These are phyloP conservation scores for Stephania japonica DNA, from an alignment of 164 flowering plant genomes.

Conservation along the genomic window DNA sequence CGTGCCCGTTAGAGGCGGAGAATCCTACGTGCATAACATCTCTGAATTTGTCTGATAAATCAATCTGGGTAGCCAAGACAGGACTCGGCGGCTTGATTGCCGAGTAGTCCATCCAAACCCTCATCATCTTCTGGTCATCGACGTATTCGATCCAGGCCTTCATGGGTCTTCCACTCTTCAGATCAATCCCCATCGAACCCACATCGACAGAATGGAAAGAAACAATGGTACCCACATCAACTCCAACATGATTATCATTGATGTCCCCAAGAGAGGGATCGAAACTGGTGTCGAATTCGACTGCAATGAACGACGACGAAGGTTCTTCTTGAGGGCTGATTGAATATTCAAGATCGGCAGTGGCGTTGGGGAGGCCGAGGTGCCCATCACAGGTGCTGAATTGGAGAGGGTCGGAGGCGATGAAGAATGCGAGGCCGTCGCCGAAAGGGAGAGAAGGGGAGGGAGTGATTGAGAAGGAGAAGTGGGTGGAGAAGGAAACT, in stretches of 20 bases:
- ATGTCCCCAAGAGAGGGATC: conserved; percentile 44
- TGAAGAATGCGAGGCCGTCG: conserved; percentile 59
- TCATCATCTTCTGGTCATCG: conserved; percentile 29
- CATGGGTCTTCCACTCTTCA: conserved; percentile 39
- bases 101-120: conserved; percentile 43
- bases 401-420: conserved; percentile 35
- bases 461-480: conserved; percentile 47
- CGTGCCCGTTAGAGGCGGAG: conserved; percentile 55
- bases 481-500: conserved; percentile 45
- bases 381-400: conserved; percentile 28
- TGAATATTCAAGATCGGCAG: neutral
- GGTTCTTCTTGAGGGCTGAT: conserved; percentile 13
- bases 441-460: conserved; percentile 36
- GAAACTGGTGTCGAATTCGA: conserved; percentile 60
- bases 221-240: conserved; percentile 33
- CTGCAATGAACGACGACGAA: conserved; percentile 37
- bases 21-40: conserved; percentile 79
- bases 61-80: conserved; percentile 38
- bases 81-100: conserved; percentile 36
- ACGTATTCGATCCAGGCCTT: conserved; percentile 61
- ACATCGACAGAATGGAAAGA: conserved; percentile 48
- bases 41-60: conserved; percentile 38
- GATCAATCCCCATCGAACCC: conserved; percentile 38
- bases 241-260: conserved; percentile 57
- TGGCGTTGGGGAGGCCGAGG: conserved; percentile 33